Evolutionary conservation across 139 green algal species (phyloP).

Genomic region (Haematococcus sp.): DNA sequence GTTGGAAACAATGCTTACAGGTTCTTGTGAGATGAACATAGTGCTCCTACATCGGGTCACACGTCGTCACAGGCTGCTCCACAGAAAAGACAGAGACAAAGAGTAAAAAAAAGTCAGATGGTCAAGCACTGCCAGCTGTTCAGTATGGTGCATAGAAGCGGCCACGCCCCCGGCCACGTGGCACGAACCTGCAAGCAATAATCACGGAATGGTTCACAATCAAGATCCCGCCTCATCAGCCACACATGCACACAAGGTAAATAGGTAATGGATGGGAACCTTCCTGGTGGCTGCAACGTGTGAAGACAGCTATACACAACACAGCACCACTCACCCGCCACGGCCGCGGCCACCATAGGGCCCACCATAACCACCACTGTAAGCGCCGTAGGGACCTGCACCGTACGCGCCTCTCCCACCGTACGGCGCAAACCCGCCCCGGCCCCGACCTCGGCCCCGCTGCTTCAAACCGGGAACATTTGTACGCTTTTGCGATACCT

Average conservation of each 20-base stretch:
- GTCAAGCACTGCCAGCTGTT: too few relatives aligned
- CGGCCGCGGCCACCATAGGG: conserved; percentile 10
- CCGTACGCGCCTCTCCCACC: conserved; percentile 6
- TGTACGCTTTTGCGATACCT: conserved; percentile 90
- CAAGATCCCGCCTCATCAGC: background rate
- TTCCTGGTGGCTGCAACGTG: background rate
- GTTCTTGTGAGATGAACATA: too few relatives aligned
- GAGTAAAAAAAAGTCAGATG: too few relatives aligned
- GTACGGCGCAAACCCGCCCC: conserved; percentile 29
- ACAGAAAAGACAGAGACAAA: too few relatives aligned
- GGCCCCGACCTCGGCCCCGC: conserved; percentile 54
- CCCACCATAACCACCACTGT: conserved; percentile 16
- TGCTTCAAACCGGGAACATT: conserved; percentile 91
- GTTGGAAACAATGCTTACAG: too few relatives aligned
- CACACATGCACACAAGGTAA: background rate
- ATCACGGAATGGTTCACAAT: background rate
- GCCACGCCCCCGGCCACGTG: conserved; percentile 39
- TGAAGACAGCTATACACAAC: background rate
- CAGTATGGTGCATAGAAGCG: conserved; percentile 48
- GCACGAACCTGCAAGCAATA: conserved; percentile 35
- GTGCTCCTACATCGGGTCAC: too few relatives aligned
- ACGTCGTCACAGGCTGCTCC: too few relatives aligned
- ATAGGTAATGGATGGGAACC: background rate
- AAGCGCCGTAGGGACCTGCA: conserved; percentile 1
- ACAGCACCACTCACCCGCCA: background rate